Base-by-base conservation (phyloP, 1,139 yeast species). In the Kodamaea suecica region DNA sequence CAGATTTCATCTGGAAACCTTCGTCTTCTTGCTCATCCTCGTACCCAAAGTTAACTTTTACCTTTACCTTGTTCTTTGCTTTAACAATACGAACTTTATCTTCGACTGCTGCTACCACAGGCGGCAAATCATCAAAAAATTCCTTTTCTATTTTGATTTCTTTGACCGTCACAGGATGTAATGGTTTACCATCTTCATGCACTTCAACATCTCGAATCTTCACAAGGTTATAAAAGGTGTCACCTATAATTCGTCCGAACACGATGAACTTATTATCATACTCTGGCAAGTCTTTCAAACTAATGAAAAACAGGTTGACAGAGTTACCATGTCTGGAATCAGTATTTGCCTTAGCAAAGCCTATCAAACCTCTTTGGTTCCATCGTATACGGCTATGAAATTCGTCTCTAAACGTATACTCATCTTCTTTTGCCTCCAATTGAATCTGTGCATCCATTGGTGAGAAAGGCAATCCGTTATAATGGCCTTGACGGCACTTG, bases 191-290 rank as follows among this genome's bases (percentile, higher is more conserved):
- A 16, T 65, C 66, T 0, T 59, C 59, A 4, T 58, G 70, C 23
- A 71, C 44, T 38, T 78, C 84, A 9, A 72, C 64, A 29, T 75
- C 76, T 2, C 70, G 61, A 7, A 83, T 79, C 34, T 66, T 64
- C 30, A 73, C 55, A 9, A 80, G 70, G 27, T 70, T 78, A 59
- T 72, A 72, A 17, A 79, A 68, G 0, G 84, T 66, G 21, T 77
- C 78, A 2, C 81, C 87, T 2, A 69, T 70, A 9, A 84, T 63
- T 40, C 75, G 72, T 1, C 95, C 95, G 48, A 85, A 67, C 12
- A 80, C 52, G 0, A 80, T 78, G 42, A 68, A 67, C 38, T 65
- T 65, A 21, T 66, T 62, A 42, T 73, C 67, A 37, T 73, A 55
- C 33, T 66, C 70, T 2, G 77, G 65, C 17, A 69, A 52, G 8